Base-by-base conservation (phyloP, 371 early-diverging fungal species). In the Rhizomucor pusillus region DNA sequence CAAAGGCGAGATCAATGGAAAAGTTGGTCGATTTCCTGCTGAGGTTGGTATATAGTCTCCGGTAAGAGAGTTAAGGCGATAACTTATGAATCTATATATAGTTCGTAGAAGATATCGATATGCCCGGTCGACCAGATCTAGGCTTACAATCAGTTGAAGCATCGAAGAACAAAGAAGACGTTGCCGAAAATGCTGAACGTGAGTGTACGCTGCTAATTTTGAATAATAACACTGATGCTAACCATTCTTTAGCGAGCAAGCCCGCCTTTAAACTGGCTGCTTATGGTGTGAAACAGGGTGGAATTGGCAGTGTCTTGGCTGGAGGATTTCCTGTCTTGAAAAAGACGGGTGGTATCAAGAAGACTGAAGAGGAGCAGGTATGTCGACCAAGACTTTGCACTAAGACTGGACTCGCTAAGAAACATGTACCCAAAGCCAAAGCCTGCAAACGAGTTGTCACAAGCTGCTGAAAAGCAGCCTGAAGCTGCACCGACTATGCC, bases 261-360 rank as follows among this genome's bases (percentile, higher is more conserved):
- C 62, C 56, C 5, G 56, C 52, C 14, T 64, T 64, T 50, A 87
- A 77, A 56, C 64, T 87, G 52, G 86, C 88, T 6, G 86, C 89
- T 0, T 90, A 84, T 56, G 91, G 91, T 51, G 89, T 91, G n/a
- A 87, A 88, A 56, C 86, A 88, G 60, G 91, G 90, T 51, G 91
- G 91, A n/a, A 77, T 90, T 52, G 91, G 91, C 25, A 82, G 88
- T 47, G 63, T 90, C 37, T 82, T 90, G 50, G 87, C 89, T 22
- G 89, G 87, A 22, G 87, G 84, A 10, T 74, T 68, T 39, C 68
- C 64, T 19, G 11, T 48, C 16, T 54, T 71, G 25, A 75, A 71
- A 47, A 75, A 75, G 51, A 62, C 72, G 0, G 60, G 57, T 29
- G 55, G 25, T 13, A 39, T 54, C 45, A 56, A 49, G 39, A 24